Base-by-base conservation (phyloP, 1,139 yeast species). In the Candida glucosophila region DNA sequence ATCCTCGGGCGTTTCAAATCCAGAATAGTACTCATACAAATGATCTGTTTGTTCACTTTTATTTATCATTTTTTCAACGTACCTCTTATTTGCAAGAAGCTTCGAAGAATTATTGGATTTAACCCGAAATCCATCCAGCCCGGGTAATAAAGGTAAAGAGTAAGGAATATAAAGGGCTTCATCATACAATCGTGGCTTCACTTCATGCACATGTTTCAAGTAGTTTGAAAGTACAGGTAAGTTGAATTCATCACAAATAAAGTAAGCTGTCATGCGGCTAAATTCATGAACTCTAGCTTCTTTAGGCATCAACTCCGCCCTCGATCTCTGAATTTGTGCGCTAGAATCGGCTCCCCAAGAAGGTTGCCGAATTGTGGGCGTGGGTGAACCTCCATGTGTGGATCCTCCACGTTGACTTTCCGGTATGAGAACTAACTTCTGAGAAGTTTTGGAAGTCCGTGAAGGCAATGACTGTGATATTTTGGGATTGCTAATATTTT, bases 141-240 rank as follows among this genome's bases (percentile, higher is more conserved):
- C 97, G 0, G 95, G 93, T 3, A 86, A 57, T 17, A 90, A 57
- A 0, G 98, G 98, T 24, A 90, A 58, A 14, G 86, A 70, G 43
- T 90, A 90, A 0, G 95, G 95, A 3, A 85, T 90, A 46, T 86
- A 90, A 17, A 90, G 55, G 5, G 88, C 93, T 41, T 88, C 97
- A 48, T 88, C 96, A 41, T 88, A 88, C 15, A 81, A 49, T 33
- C 96, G 58, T 1, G 96, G 95, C 14, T 82, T 70, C 2, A 86
- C 93, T 41, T 77, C 77, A 49, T 88, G 97, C 28, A 77, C 66
- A 10, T 67, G 63, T 23, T 69, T 60, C 22, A 88, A 52, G 41
- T 82, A 88, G 28, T 67, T 65, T 1, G 80, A 67, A 2, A 85
- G 73, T 2, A 72, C 62, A 20, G 66, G 63, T 27, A 88, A 54